These are phyloP conservation scores for Meyerozyma elateridarum DNA, from an alignment of 1,139 yeast genomes.

Conservation along the genomic window DNA sequence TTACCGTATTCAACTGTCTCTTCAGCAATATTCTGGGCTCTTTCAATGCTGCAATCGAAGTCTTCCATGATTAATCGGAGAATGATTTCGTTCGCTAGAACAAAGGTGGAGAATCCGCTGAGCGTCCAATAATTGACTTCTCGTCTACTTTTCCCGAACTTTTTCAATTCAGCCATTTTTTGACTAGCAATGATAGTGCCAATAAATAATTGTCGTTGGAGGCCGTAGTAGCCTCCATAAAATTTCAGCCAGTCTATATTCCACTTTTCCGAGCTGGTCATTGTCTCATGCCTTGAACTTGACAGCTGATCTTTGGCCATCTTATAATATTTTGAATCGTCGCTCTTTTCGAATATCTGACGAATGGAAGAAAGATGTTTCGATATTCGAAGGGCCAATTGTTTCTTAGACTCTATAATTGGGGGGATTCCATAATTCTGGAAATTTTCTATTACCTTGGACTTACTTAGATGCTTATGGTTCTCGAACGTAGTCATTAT, in stretches of 20 bases:
- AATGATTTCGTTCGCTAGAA: constrained; percentile 61
- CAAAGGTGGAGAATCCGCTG: constrained; percentile 50
- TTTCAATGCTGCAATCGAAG: constrained; percentile 26
- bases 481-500: neutral
- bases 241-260: constrained; percentile 43
- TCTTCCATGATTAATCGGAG: constrained; percentile 49
- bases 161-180: constrained; percentile 23
- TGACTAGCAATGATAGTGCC: constrained; percentile 32
- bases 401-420: constrained; percentile 22
- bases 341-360: constrained; percentile 39
- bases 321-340: constrained; percentile 43
- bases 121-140: constrained; percentile 60
- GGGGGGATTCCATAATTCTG: constrained; percentile 20
- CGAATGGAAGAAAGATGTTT: constrained; percentile 31
- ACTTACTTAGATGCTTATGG: neutral
- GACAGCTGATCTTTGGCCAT: constrained; percentile 38
- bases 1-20: constrained; percentile 55
- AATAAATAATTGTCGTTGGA: constrained; percentile 49
- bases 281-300: constrained; percentile 35
- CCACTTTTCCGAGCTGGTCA: constrained; percentile 47
- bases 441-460: constrained; percentile 16
- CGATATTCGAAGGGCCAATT: constrained; percentile 21
- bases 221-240: constrained; percentile 62
- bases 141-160: constrained; percentile 25
- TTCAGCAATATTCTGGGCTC: constrained; percentile 43